Base-by-base conservation (phyloP, 2,329 filamentous ascomycete species). In the Hypocreales sp. region DNA sequence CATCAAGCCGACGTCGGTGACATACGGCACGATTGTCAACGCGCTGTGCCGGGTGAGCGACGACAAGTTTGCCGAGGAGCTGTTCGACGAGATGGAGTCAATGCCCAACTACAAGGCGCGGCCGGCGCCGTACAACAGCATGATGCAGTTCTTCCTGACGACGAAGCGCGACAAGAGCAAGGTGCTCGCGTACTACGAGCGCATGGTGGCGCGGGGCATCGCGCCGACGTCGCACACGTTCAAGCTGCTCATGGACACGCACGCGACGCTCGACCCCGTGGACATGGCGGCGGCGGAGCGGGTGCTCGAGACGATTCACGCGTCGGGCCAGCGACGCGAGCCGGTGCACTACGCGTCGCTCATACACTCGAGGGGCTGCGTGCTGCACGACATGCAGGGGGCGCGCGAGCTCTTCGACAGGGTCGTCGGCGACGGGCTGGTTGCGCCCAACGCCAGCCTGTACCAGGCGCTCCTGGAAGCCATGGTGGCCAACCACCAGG, bases 81-180 rank as follows among this genome's bases (percentile, higher is more conserved):
- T 95, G 42, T 98, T 98, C 47, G 84, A 95, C 47, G 90, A 98
- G 60, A 98, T 98, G 90, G 90, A 98, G 61, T 73, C 78, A 25
- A 93, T 92, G 78, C 79, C 84, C 31, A 98, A 98, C 61, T 98
- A 98, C 70, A 95, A 94, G 64, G 83, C 90, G 22, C 79, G 90
- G 8, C 86, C 90, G 15, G 90, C 90, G 15, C 90, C 90, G 1
- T 98, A 98, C 66, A 94, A 98, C 64, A 92, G 83, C 55, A 80
- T 98, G 75, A 98, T 98, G 73, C 90, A 98, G 51, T 95, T 93
- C 60, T 98, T 95, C 70, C 64, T 95, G 40, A 92, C 82, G 31
- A 95, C 87, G 30, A 95, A 95, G 70, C 82, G 84, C 28, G 87
- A 98, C 53, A 87, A 90, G 58, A 60, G 66, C 51, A 95, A 95